These are phyloP conservation scores for Malassezia yamatoensis DNA, from an alignment of 1,284 basidiomycete species.

Conservation along the genomic window DNA sequence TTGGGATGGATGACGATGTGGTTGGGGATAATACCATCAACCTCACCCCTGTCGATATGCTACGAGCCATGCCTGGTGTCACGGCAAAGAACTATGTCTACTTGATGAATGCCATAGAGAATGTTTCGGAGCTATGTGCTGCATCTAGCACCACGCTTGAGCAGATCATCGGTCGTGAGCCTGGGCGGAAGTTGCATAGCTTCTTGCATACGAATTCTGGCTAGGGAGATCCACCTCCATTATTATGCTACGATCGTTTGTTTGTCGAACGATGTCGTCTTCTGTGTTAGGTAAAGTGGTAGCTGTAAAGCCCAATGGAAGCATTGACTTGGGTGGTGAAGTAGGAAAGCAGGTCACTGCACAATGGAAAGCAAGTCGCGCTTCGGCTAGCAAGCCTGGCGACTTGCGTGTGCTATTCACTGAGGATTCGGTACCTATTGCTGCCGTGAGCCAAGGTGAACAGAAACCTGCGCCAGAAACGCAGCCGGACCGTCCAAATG, in stretches of 20 bases:
- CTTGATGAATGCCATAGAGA: constrained; percentile 69
- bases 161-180: constrained; percentile 68
- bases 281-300: constrained; percentile 13
- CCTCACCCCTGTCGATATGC: constrained; percentile 48
- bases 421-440: constrained; percentile 24
- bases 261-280: constrained; percentile 1
- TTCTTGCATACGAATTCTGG: constrained; percentile 50
- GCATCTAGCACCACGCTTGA: constrained; percentile 60
- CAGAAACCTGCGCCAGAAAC: constrained; percentile 36
- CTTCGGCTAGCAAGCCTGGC: constrained; percentile 31
- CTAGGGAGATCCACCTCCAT: background rate
- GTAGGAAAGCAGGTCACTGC: constrained; percentile 19
- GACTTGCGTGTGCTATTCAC: constrained; percentile 41
- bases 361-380: constrained; percentile 40
- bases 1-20: constrained; percentile 25
- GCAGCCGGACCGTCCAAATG: constrained; percentile 32
- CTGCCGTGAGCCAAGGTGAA: constrained; percentile 35
- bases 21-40: constrained; percentile 27
- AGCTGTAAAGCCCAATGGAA: constrained; percentile 5
- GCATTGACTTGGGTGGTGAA: constrained; percentile 7
- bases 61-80: constrained; percentile 56
- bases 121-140: constrained; percentile 66
- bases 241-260: background rate
- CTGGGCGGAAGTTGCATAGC: constrained; percentile 65
- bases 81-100: constrained; percentile 73